Evolutionary conservation across 1,139 yeast species (phyloP), one percentile per base, ranked within the genome.

Genomic region (Geotrichum europaeum): DNA sequence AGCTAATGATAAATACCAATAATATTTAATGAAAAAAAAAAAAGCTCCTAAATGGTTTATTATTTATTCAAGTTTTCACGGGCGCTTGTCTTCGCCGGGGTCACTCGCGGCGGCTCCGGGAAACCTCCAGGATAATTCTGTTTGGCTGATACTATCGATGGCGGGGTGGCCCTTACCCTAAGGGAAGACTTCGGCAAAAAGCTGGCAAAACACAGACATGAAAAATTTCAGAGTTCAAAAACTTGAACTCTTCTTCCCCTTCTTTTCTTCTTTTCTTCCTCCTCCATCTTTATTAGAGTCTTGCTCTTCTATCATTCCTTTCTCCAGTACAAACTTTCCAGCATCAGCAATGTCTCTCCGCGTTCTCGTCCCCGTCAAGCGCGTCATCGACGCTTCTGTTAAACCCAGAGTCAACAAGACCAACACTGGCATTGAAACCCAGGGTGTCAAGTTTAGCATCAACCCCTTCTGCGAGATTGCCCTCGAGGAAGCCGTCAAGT

Each of bases 391-490:
- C 75, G 88, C 88, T 65, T 97, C 97, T 32, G 83, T 92, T 69
- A 89, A 88, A 75, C 99, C 99, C 56, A 83, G 97, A 70, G 88
- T 94, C 75, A 92, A 91, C 78, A 86, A 89, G 75, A 79, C 96
- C 18, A 84, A 84, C 62, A 87, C 91, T 13, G 96, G 95, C 3
- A 86, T 94, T 59, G 97, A 91, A 69, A 86, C 94, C 62, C 84
- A 88, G 67, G 97, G 97, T 61, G 91, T 90, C 68, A 92, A 92
- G 77, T 91, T 87, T 80, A 84, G 92, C 71, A 90, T 94, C 75
- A 94, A 94, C 74, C 99, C 99, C 60, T 94, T 94, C 76, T 95
- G 96, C 76, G 99, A 94, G 75, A 94, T 94, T 72, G 99, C 99
- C 18, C 79, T 85, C 60, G 99, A 94, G 76, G 99, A 94, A 75